Percentiles rank a stretch among this genome's conserved stretches.
Evolutionary conservation across 257 asterid species (phyloP).

Genomic region (Euphrasia confusa): DNA sequence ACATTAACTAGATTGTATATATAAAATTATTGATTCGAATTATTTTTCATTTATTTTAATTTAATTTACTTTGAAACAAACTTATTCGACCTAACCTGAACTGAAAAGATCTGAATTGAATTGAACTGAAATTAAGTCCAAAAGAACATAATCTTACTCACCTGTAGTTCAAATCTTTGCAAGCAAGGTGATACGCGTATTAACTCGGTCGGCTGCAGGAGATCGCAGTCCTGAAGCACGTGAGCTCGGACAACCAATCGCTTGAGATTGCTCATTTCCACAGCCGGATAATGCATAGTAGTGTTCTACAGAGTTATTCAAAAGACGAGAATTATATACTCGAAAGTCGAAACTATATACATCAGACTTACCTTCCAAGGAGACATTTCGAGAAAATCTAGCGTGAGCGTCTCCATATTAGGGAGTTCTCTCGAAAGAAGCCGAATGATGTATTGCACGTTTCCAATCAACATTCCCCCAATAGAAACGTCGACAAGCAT

Average conservation of each 20-base stretch:
- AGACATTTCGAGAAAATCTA: not conserved
- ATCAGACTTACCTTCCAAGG: not conserved
- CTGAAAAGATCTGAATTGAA: too few relatives aligned
- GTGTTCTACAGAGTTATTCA: not conserved
- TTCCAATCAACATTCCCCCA: not conserved
- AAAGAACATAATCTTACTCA: not conserved
- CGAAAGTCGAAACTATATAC: too few relatives aligned
- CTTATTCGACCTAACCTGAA: too few relatives aligned
- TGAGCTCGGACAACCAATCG: not conserved
- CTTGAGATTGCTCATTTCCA: conserved; percentile 8
- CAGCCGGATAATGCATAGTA: not conserved
- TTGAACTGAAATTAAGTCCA: too few relatives aligned
- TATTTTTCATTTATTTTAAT: too few relatives aligned
- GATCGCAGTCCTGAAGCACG: not conserved
- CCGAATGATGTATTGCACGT: not conserved
- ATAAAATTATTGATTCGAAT: too few relatives aligned
- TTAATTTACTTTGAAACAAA: too few relatives aligned
- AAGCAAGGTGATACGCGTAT: not conserved
- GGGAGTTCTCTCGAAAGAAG: not conserved
- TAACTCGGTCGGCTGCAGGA: not conserved
- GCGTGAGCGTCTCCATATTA: not conserved
- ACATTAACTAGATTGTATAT: too few relatives aligned
- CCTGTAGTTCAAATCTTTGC: conserved; percentile 1
- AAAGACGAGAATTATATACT: not conserved
- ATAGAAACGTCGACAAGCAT: not conserved